These are phyloP conservation scores for Biscogniauxia sp. DNA, from an alignment of 2,329 filamentous ascomycete genomes.

Conservation along the genomic window DNA sequence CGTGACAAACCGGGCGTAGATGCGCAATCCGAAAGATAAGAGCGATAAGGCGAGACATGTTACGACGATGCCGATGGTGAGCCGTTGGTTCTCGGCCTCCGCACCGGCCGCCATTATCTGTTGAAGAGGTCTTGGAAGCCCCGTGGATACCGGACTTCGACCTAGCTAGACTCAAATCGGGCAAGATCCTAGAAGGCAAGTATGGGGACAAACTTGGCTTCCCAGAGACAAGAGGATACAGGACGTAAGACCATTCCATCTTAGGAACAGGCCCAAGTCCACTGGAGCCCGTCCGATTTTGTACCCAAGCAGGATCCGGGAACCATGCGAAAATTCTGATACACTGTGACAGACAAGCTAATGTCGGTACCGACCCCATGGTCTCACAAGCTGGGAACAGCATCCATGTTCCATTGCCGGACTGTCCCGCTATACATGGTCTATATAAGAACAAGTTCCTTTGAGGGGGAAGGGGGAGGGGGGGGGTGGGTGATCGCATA, in stretches of 20 bases:
- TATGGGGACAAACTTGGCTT: background rate
- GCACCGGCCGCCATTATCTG: constrained; percentile 15
- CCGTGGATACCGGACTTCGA: background rate
- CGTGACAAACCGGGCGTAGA: constrained; percentile 24
- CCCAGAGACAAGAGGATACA: background rate
- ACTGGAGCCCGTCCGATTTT: background rate
- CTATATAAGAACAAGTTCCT: background rate
- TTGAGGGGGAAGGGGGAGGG: too few relatives aligned
- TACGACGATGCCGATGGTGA: constrained; percentile 29
- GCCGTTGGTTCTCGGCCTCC: constrained; percentile 23
- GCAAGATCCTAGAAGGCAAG: background rate
- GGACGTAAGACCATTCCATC: background rate
- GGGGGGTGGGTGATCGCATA: background rate
- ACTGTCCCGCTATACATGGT: background rate
- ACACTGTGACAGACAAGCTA: background rate
- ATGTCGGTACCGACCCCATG: background rate
- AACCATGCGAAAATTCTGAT: background rate
- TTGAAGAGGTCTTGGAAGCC: background rate
- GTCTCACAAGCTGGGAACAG: background rate
- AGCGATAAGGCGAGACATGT: constrained; percentile 25
- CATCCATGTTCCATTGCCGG: background rate
- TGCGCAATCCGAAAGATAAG: constrained; percentile 26
- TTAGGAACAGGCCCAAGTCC: background rate
- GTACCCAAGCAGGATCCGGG: background rate
- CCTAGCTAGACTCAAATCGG: background rate